Base-by-base conservation (phyloP, 1,139 yeast genomes). In the Protomyces inundatus region DNA sequence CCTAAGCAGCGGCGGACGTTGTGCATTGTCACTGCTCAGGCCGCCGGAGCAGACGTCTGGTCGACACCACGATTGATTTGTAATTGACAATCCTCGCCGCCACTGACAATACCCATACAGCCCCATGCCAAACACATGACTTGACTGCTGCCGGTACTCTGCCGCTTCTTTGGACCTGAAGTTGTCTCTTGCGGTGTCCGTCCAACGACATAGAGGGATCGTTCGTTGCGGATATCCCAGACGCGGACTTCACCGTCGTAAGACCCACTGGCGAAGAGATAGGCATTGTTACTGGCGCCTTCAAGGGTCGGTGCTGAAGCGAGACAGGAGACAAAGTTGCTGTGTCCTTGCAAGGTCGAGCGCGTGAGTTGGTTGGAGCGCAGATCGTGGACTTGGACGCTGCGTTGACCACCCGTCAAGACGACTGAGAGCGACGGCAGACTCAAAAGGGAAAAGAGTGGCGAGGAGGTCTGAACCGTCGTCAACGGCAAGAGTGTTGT, bases 191-290 rank as follows among this genome's bases (percentile, higher is more conserved):
- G 73, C 40, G 81, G 34, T 88, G 82, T 71, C 86, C 84, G 69
- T 86, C 48, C 34, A 64, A 88, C 1, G 97, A 87, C 72, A 23
- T 58, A 58, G 35, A 58, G 45, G 7, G 62, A 51, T 33, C 42
- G 53, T n/a, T 58, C 62, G 36, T 52, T 58, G 34, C 99, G 84
- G 10, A 91, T 82, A 75, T 93, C 99, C 99, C 99, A 93, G 30
- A 93, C 87, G 71, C 90, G 86, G 53, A 88, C 95, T 1, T 96
- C 88, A 34, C 98, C 97, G 75, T 93, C 99, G 73, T 90, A 97
- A 12, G 97, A 90, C 16, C 88, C 96, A 6, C 96, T 88, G 30
- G 90, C 84, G 72, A 93, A 82, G 85, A 90, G 84, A 75, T 89
- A 86, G 59, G 84, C 88, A 70, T 85, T 87, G 68, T 82, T 83